Evolutionary conservation across 106 monocot species (phyloP), one percentile per base, ranked within the genome.

Genomic region (Triglochin maritima): DNA sequence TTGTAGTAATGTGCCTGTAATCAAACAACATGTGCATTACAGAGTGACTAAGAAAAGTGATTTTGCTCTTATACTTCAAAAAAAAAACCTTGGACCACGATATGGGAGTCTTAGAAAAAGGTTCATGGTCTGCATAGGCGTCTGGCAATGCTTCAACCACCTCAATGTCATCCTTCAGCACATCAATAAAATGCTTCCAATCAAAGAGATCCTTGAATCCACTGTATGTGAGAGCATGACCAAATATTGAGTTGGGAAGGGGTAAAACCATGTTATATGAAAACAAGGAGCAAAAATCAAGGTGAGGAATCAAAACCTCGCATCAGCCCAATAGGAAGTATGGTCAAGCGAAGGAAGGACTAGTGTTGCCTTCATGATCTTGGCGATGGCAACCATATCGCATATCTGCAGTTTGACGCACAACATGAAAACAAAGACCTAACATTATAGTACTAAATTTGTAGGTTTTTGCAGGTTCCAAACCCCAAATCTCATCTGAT

Each of bases 401-500:
- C 96, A 96, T 15, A 96, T 96, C 96, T 96, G 86, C 77, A 87
- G 71, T 74, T 73, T 76, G 80, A 73, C 42, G 29, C 29, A 29
- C 29, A 29, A 29, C 29, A 1, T 29, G 29, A 29, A 29, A 29
- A 29, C 29, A 79, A 63, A 52, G 13, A 57, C n/a, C 77, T 84
- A 17, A 85, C 63, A 69, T 45, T 45, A 15, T 57, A 3, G 5
- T 50, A 55, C 41, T 29, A 29, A 57, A 69, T 42, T 16, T 9
- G 16, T 52, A 66, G 76, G 42, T 8, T 62, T 41, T 60, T 62
- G 44, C 10, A 82, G 62, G 73, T 66, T 17, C 71, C 85, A 61
- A 43, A 96, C 96, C 91, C 96, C 96, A 75, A 96, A 96, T 85
- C 96, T 81, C 96, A 96, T 96, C 80, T 96, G 96, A 84, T 96